Conservation (phyloP, 768 basidiomycete genomes). For the Thelephora ganbajun region DNA sequence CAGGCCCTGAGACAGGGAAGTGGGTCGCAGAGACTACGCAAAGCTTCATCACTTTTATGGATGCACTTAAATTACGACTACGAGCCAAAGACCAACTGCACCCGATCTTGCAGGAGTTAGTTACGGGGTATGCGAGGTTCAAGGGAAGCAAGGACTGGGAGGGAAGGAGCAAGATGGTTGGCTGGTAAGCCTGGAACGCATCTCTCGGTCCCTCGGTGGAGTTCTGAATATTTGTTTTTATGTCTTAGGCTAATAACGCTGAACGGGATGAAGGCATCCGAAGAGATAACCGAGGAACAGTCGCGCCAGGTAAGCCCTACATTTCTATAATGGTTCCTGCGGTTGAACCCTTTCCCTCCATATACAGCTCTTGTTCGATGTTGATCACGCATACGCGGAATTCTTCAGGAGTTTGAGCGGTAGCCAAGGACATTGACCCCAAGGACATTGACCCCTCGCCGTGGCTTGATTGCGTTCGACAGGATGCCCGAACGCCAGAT, state of each 20-base stretch:
- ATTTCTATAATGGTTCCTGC: background rate
- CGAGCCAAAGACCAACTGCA: constrained; percentile 97
- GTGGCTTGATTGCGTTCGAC: no score
- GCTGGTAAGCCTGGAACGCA: constrained; percentile 45
- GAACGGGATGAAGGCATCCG: constrained; percentile 93
- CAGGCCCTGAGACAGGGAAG: constrained; percentile 85
- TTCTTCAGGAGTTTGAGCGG: constrained; percentile 68
- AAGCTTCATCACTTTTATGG: constrained; percentile 98
- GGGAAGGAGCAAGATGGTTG: constrained; percentile 84
- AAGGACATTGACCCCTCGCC: constrained; percentile 1
- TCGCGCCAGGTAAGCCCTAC: constrained; percentile 58
- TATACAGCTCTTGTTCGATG: constrained; percentile 79
- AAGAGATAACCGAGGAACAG: constrained; percentile 92
- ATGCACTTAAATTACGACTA: constrained; percentile 81
- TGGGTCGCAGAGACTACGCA: constrained; percentile 98
- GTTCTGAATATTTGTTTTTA: background rate
- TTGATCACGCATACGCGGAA: constrained; percentile 91
- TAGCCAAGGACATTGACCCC: constrained; percentile 15
- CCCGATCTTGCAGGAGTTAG: constrained; percentile 89
- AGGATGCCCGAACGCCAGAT: no score
- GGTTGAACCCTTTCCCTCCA: background rate
- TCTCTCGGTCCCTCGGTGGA: background rate
- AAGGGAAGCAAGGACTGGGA: constrained; percentile 96
- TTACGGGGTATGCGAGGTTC: constrained; percentile 86
- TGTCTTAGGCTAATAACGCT: constrained; percentile 77